These are phyloP conservation scores for Aspergillus thermomutatus DNA, from an alignment of 2,329 filamentous ascomycete genomes.

Conservation along the genomic window DNA sequence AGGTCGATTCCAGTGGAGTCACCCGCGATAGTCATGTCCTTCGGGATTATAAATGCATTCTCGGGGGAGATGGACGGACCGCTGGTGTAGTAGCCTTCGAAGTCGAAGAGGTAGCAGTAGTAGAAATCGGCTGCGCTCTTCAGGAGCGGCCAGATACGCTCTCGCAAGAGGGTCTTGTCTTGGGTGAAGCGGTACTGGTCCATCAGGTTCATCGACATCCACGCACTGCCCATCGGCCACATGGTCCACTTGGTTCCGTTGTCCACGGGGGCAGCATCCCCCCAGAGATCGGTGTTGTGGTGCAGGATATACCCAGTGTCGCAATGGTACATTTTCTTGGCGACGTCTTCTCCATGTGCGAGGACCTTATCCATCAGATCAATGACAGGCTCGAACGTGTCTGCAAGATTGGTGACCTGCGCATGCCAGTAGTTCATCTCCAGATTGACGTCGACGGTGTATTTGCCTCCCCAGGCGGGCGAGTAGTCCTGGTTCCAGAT, in stretches of 20 bases:
- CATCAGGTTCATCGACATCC: conserved; percentile 58
- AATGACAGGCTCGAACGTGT: conserved; percentile 41
- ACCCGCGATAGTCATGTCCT: conserved; percentile 1
- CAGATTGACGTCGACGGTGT: conserved; percentile 58
- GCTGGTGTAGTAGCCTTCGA: conserved; percentile 8
- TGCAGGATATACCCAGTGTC: conserved; percentile 53
- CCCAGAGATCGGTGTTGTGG: conserved; percentile 57
- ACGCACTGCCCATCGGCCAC: conserved; percentile 47
- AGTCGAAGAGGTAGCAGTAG: conserved; percentile 7
- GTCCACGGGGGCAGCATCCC: conserved; percentile 50
- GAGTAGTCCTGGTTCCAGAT: conserved; percentile 50
- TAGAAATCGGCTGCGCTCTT: conserved; percentile 10
- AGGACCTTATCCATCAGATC: conserved; percentile 36
- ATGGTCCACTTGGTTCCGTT: conserved; percentile 36
- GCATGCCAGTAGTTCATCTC: conserved; percentile 61
- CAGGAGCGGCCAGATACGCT: conserved; percentile 13
- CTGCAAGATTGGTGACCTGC: conserved; percentile 49
- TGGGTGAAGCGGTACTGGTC: conserved; percentile 55
- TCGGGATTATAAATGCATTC: conserved; percentile 12
- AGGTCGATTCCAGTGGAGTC: conserved; percentile 7
- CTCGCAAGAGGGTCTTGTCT: conserved; percentile 10
- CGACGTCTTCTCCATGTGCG: conserved; percentile 47
- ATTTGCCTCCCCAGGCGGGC: conserved; percentile 53
- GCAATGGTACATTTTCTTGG: conserved; percentile 48
- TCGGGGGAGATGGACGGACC: conserved; percentile 19